These are phyloP conservation scores for Aspergillus sp. DNA, from an alignment of 2,329 filamentous ascomycete genomes.

Conservation along the genomic window DNA sequence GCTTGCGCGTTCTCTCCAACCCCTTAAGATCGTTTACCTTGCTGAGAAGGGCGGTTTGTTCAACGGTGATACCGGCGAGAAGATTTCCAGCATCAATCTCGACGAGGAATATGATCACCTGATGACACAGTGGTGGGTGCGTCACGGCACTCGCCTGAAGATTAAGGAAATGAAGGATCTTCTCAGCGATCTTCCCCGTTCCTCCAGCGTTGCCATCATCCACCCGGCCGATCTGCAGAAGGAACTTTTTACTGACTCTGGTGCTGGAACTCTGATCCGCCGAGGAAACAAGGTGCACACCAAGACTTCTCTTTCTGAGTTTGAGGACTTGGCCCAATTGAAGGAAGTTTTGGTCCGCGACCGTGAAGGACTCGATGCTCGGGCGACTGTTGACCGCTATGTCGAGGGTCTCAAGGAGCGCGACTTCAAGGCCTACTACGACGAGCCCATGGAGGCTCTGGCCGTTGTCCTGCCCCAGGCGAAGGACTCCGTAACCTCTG, in stretches of 20 bases:
- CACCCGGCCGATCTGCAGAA: constrained; percentile 94
- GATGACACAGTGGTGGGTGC: constrained; percentile 93
- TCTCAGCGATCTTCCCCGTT: constrained; percentile 81
- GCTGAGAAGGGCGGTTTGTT: constrained; percentile 96
- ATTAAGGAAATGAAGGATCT: constrained; percentile 97
- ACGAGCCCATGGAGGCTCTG: constrained; percentile 89
- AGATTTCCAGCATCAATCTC: constrained; percentile 95
- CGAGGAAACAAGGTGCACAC: constrained; percentile 86
- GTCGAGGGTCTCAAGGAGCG: constrained; percentile 73
- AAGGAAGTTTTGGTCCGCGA: constrained; percentile 82
- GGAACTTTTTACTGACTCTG: constrained; percentile 94
- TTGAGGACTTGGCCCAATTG: constrained; percentile 72
- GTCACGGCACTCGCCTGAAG: constrained; percentile 92
- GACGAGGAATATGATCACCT: constrained; percentile 93
- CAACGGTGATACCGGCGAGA: constrained; percentile 87
- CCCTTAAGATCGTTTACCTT: constrained; percentile 97
- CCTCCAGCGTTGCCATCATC: constrained; percentile 95
- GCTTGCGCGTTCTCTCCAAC: constrained; percentile 82
- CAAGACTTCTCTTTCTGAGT: constrained; percentile 68
- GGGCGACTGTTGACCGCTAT: constrained; percentile 82
- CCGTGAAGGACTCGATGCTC: constrained; percentile 76
- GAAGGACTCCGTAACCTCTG: constrained; percentile 54
- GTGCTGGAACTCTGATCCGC: constrained; percentile 88
- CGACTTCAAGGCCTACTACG: constrained; percentile 89
- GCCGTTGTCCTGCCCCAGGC: constrained; percentile 80